Base-by-base conservation (phyloP, 2,329 filamentous ascomycete genomes). In the Talaromyces sp. region DNA sequence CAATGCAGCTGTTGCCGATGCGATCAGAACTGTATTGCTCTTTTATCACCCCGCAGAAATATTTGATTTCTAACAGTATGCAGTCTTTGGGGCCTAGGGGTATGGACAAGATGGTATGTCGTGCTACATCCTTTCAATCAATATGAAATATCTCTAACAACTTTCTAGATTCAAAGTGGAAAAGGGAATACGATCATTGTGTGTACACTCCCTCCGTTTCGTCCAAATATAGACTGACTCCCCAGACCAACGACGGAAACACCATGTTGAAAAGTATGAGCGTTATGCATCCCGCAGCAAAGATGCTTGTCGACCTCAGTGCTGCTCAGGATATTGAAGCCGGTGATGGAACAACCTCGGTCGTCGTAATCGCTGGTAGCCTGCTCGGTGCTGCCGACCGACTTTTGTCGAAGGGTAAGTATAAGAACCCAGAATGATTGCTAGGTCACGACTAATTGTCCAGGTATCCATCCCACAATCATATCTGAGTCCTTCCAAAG, bases 181-280 rank as follows among this genome's bases (percentile, higher is more conserved):
- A 97, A 92, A 83, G 95, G 94, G 82, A 92, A 96, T 80, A 97
- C 93, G 66, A 95, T 98, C 79, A 99, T 99, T 82, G 82, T 84
- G 77, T 73, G 81, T 72, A 69, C 49, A 15, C 65, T 64, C 67
- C 65, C 61, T 65, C 63, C 60, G 61, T 51, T 58, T 36, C 61
- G 60, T 47, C 29, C 31, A 61, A 40, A 56, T 56, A 64, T 63
- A 74, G 51, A 63, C 77, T 77, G 70, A 80, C 69, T 68, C 25
- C 40, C 68, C 70, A 83, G 81, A 99, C 95, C 76, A 99, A 99
- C 84, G 95, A 99, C 81, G 95, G 95, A 79, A 96, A 96, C 83
- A 99, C 95, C 65, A 99, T 99, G 94, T 83, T 99, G 76, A 96
- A 91, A 83, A 94, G 94, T 84, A 98, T 99, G 95, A 91, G 92